Evolutionary conservation across 306 rosid genomes (phyloP), one percentile per base, ranked within the genome.

Genomic region (Canavalia gladiata): DNA sequence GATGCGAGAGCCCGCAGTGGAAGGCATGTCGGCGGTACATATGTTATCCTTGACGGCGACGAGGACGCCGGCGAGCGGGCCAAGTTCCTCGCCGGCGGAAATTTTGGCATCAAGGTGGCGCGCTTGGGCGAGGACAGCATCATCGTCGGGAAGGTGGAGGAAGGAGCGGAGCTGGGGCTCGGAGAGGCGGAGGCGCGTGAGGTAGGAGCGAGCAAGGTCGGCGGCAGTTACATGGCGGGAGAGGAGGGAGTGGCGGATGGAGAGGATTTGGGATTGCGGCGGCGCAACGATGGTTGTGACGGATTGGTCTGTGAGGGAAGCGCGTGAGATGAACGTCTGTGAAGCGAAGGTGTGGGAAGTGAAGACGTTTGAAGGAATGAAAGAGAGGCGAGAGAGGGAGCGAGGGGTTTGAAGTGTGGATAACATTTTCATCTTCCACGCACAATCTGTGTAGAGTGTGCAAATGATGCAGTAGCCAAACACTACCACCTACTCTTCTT

Each of bases 31-130:
- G 31, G 83, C 79, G 2, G 99, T 95, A 63, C 99, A 95, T 1
- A 95, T 90, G n/a, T 95, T 95, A 65, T 95, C 99, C 87, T 95
- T 95, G 10, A 95, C 93, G 11, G 85, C 99, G 0, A 95, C 98
- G 8, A 95, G 83, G 0, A 93, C 93, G 1, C 99, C 99, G 42
- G 96, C 97, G 68, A 95, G 81, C 31, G 94, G 96, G 5, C 99
- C 98, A 12, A 89, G 31, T 4, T 93, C 93, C 52, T 90, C 90
- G 2, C 89, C 90, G 60, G 84, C 82, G n/a, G 68, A 47, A 39
- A 91, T 84, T 58, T 37, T 85, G 60, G 49, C 82, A 65, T 95
- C 99, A 13, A 95, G 77, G 54, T 69, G 78, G 4, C 75, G 82
- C 1, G 98, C 98, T 25, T 88, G 92, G 9, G 74, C 33, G 42